phyloP scores from a whole-genome alignment of 2,329 filamentous ascomycete species.

The Aspergillus sp. region DNA sequence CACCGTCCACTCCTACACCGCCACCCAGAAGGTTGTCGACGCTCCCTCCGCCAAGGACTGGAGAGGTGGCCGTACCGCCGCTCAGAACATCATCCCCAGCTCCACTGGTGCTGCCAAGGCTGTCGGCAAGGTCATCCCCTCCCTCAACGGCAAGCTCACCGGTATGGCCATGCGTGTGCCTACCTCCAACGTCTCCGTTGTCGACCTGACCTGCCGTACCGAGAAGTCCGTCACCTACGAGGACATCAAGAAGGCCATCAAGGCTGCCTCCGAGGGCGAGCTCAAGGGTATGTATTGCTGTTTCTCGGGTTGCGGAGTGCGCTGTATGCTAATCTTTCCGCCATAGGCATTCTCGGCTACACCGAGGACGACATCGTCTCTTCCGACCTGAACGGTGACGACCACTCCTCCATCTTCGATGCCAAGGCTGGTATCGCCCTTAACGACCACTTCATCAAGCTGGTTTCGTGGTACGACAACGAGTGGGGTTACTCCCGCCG shows the following conservation, averaged over 20 bases:
- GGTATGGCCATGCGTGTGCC: slow-evolving; percentile 99
- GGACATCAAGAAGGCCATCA: slow-evolving; percentile 89
- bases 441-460: slow-evolving; percentile 98
- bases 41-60: slow-evolving; percentile 98
- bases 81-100: slow-evolving; percentile 99
- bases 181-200: slow-evolving; percentile 97
- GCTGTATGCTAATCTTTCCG: slow-evolving; percentile 2
- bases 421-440: slow-evolving; percentile 98
- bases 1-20: slow-evolving; percentile 99
- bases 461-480: slow-evolving; percentile 98
- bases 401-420: slow-evolving; percentile 96
- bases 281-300: slow-evolving; percentile 67
- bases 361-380: slow-evolving; percentile 97
- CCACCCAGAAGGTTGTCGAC: slow-evolving; percentile 99
- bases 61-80: slow-evolving; percentile 97
- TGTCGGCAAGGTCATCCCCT: slow-evolving; percentile 98
- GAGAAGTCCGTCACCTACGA: slow-evolving; percentile 77
- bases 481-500: slow-evolving; percentile 99
- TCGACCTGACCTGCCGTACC: slow-evolving; percentile 91
- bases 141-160: slow-evolving; percentile 98
- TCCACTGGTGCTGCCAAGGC: slow-evolving; percentile 99
- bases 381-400: slow-evolving; percentile 88
- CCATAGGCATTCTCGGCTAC: slow-evolving; percentile 81
- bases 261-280: slow-evolving; percentile 77
- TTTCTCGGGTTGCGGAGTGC: background rate